A percentile compares a stretch with the other conserved stretches of the same genome.
phyloP scores from a whole-genome alignment of 352 stramenopile species.

The Pythium aristosporum region DNA sequence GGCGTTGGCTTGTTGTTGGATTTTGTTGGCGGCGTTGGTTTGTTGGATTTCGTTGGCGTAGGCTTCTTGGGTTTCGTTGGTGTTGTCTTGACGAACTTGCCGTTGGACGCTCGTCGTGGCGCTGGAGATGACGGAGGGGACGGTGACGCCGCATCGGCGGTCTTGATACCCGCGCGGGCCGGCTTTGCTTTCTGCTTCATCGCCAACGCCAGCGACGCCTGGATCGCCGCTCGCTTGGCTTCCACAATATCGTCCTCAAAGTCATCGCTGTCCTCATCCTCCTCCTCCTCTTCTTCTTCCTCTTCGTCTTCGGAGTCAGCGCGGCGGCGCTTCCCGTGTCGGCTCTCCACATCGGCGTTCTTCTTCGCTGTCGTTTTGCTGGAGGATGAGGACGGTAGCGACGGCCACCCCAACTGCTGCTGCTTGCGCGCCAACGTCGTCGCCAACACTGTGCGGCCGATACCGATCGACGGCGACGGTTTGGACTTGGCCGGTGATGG shows the following conservation, averaged over 20 bases:
- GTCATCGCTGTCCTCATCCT: conserved; percentile 28
- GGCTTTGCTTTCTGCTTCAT: conserved; percentile 6
- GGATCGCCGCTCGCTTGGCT: conserved; percentile 21
- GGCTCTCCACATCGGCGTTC: neutral
- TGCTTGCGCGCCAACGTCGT: conserved; percentile 25
- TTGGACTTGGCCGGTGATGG: conserved; percentile 3
- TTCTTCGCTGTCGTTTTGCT: neutral
- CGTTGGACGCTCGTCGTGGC: conserved; percentile 1
- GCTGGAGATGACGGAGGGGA: conserved; percentile 10
- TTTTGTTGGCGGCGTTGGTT: neutral
- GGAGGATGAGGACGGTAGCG: neutral
- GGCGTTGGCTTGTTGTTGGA: neutral
- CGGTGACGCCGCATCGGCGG: neutral
- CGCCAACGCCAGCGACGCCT: conserved; percentile 15
- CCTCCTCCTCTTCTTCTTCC: conserved; percentile 17
- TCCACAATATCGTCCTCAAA: conserved; percentile 31
- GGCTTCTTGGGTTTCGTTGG: too few relatives aligned
- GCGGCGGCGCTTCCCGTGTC: conserved; percentile 10
- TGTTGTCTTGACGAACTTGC: neutral
- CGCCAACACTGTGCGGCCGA: conserved; percentile 14
- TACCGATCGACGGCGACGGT: neutral
- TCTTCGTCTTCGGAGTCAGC: conserved; percentile 11
- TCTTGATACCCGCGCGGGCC: conserved; percentile 10
- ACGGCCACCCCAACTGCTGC: conserved; percentile 10
- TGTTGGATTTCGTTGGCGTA: too few relatives aligned